These are phyloP conservation scores for Trichoderma guizhouense DNA, from an alignment of 2,329 filamentous ascomycete genomes.

Conservation along the genomic window DNA sequence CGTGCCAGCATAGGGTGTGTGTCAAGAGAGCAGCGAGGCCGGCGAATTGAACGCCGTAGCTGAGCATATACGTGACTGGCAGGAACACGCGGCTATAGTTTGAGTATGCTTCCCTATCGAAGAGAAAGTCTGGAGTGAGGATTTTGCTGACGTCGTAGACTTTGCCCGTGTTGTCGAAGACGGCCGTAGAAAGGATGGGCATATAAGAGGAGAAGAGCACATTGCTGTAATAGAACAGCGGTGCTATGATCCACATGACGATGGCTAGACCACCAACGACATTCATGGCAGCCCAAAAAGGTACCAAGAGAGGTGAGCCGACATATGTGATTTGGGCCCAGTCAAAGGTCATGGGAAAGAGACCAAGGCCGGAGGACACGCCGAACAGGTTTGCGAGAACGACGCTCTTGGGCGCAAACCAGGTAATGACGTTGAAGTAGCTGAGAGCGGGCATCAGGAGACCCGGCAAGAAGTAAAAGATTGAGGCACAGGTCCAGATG, in stretches of 20 bases:
- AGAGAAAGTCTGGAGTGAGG: constrained; percentile 71
- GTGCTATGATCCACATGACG: constrained; percentile 82
- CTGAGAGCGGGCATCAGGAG: constrained; percentile 79
- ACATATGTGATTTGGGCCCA: constrained; percentile 90
- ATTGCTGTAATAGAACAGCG: constrained; percentile 77
- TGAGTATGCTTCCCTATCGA: constrained; percentile 72
- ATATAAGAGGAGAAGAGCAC: constrained; percentile 78
- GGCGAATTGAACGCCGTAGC: constrained; percentile 83
- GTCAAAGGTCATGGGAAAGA: constrained; percentile 85
- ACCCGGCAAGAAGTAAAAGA: constrained; percentile 83
- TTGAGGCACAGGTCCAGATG: constrained; percentile 67
- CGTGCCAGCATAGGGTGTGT: constrained; percentile 82
- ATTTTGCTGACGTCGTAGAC: constrained; percentile 81
- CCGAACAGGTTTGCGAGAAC: constrained; percentile 84
- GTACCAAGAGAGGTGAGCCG: constrained; percentile 77
- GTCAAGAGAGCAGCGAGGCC: constrained; percentile 75
- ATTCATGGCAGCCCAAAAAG: constrained; percentile 84
- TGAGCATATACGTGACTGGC: constrained; percentile 82
- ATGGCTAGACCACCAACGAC: constrained; percentile 75
- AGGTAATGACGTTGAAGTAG: constrained; percentile 86
- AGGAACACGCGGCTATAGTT: constrained; percentile 82
- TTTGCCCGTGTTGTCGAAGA: constrained; percentile 80
- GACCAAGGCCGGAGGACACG: constrained; percentile 75
- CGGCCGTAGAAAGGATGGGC: constrained; percentile 78
- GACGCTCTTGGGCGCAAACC: constrained; percentile 84